Evolutionary conservation across 257 asterid species (phyloP), one percentile per base, ranked within the genome.

Genomic region (Solanum tarapatanum): DNA sequence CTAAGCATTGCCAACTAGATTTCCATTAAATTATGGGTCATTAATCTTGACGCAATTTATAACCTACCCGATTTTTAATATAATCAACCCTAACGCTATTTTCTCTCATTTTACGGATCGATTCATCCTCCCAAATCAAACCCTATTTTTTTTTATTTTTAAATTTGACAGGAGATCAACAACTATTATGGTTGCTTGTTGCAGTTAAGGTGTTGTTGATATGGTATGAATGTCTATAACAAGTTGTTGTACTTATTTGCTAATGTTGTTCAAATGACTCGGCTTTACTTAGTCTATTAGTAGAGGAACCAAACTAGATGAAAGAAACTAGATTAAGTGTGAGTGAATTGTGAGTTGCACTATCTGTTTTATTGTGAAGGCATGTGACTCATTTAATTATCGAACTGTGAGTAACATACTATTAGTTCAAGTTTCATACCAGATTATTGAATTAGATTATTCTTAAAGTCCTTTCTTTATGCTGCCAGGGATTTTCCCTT

Each of bases 371-470:
- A 37, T 30, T 64, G 64, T 80, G 99, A 48, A 96, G 98, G 82
- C 99, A 95, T 86, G 92, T 97, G 86, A 96, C 98, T 97, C 98
- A 32, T 97, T 97, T 91, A 98, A 99, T 35, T 97, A 97, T 90
- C 93, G 98, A 86, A 93, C 91, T 93, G 99, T 97, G 92, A 72
- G 87, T 76, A 87, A 28, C 73, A 43, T 35, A 41, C 89, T 43
- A 66, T 32, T 5, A 23, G 45, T 62, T 82, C 73, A 24, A 45
- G 19, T 55, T 36, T 66, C 55, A 32, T 76, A 74, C 45, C 48
- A 23, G 26, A 69, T 45, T 77, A 86, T 79, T 90, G 80, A 83
- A 77, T 55, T 83, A 19, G 11, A 58, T 62, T 82, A 33, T 24
- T 33, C 45, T 17, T 12, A 19, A 30, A 43, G 74, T 72, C 70